Percentiles rank a stretch among this genome's conserved stretches.
Evolutionary conservation across 2,329 filamentous ascomycete species (phyloP).

Genomic region (Onygenales sp.): DNA sequence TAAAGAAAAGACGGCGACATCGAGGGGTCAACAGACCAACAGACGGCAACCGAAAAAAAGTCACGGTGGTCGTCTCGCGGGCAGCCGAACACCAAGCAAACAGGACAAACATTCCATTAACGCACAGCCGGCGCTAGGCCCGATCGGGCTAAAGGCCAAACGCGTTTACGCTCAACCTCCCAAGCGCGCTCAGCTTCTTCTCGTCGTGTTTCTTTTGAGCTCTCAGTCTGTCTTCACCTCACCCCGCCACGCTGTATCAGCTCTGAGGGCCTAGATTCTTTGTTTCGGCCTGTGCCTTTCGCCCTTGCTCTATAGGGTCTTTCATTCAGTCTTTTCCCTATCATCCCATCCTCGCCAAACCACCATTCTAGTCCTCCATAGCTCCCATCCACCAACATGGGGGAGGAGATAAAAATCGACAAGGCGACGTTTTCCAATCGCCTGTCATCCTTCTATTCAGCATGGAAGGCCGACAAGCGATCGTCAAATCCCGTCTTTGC

Average conservation of each 20-base stretch:
- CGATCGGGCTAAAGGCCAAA: not conserved
- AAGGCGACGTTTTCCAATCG: slow-evolving; percentile 89
- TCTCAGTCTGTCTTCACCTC: not conserved
- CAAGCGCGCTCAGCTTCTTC: not conserved
- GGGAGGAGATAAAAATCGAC: slow-evolving; percentile 88
- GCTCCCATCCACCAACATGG: slow-evolving; percentile 36
- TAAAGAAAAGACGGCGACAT: not conserved
- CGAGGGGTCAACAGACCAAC: not conserved
- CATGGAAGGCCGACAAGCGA: slow-evolving; percentile 96
- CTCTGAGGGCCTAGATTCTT: not conserved
- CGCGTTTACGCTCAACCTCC: not conserved
- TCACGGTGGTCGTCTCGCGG: not conserved
- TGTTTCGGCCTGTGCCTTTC: not conserved
- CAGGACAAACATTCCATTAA: slow-evolving; percentile 12
- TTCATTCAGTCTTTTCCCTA: not conserved
- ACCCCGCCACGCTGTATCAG: not conserved
- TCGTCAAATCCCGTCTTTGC: slow-evolving; percentile 75
- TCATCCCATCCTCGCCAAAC: not conserved
- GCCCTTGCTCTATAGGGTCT: too few species aligned
- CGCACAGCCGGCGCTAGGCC: slow-evolving; percentile 1
- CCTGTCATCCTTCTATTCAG: slow-evolving; percentile 71
- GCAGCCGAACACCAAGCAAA: slow-evolving; percentile 10
- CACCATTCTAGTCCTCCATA: not conserved
- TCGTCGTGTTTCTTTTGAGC: not conserved
- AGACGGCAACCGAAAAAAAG: not conserved